phyloP scores from a whole-genome alignment of 371 early-diverging fungal genomes.

The Syncephalastrum monosporum region DNA sequence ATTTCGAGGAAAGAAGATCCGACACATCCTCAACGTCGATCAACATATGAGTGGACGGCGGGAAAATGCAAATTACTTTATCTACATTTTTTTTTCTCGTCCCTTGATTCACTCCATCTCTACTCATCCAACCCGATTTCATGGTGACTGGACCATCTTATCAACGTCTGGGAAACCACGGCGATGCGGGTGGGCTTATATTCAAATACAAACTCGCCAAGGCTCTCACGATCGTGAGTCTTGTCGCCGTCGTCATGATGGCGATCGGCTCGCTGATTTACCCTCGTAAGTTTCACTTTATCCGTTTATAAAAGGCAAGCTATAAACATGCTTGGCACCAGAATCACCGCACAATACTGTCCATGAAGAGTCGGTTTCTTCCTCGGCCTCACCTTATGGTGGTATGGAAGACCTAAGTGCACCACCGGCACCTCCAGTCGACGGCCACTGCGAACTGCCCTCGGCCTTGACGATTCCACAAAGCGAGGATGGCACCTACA shows the following conservation, averaged over 20 bases:
- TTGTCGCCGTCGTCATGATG: slow-evolving; percentile 22
- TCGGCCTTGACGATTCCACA: slow-evolving; percentile 16
- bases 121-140: no score
- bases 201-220: slow-evolving; percentile 29
- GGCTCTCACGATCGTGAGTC: slow-evolving; percentile 22
- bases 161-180: slow-evolving; percentile 17
- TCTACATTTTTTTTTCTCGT: no score
- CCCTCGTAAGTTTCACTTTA: slow-evolving; percentile 15
- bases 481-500: slow-evolving; percentile 29
- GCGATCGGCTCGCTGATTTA: slow-evolving; percentile 22
- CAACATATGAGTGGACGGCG: no score
- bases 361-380: not conserved
- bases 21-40: no score
- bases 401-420: not conserved
- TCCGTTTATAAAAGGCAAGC: no score
- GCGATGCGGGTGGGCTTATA: slow-evolving; percentile 15
- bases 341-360: not conserved
- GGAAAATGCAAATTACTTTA: no score
- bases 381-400: not conserved
- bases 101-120: no score
- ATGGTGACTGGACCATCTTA: slow-evolving; percentile 14
- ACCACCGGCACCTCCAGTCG: slow-evolving; percentile 1
- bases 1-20: no score
- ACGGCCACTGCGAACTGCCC: slow-evolving; percentile 19
- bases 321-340: not conserved